Percentiles rank a stretch among this genome's conserved stretches.
Evolutionary conservation across 352 stramenopile genomes (phyloP).

Genomic region (Globisporangium recalcitrans): DNA sequence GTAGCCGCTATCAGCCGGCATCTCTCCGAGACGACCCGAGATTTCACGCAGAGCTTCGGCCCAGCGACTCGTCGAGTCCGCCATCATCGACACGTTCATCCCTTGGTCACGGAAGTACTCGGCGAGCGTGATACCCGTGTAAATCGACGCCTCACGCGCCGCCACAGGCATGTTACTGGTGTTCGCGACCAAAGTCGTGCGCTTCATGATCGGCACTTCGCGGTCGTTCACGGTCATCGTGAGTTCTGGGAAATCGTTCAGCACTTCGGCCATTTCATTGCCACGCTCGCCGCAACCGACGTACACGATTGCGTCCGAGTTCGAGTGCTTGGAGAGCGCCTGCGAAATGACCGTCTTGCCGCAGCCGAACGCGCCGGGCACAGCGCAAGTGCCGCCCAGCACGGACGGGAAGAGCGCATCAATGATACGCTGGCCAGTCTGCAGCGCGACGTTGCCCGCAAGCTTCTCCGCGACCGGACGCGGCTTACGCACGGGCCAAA

Average conservation of each 20-base stretch:
- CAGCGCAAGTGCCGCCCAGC: conserved; percentile 97
- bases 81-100: conserved; percentile 99
- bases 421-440: conserved; percentile 98
- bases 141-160: conserved; percentile 99
- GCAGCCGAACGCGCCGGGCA: conserved; percentile 98
- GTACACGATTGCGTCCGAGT: conserved; percentile 99
- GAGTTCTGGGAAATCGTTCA: conserved; percentile 99
- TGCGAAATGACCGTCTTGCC: conserved; percentile 99
- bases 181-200: conserved; percentile 98
- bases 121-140: conserved; percentile 98
- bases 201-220: conserved; percentile 99
- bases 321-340: conserved; percentile 99
- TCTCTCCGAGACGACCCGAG: conserved; percentile 98
- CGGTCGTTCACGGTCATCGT: conserved; percentile 98
- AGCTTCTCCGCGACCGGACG: conserved; percentile 98
- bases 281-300: conserved; percentile 98
- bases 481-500: conserved; percentile 97
- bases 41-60: conserved; percentile 99
- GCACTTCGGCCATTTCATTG: conserved; percentile 99
- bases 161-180: conserved; percentile 99
- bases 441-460: conserved; percentile 95
- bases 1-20: conserved; percentile 97
- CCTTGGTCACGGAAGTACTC: conserved; percentile 98
- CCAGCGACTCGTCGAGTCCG: conserved; percentile 99
- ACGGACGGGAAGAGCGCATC: conserved; percentile 99